Base-by-base conservation (phyloP, 75 land plant species). In the Cunninghamia lanceolata region DNA sequence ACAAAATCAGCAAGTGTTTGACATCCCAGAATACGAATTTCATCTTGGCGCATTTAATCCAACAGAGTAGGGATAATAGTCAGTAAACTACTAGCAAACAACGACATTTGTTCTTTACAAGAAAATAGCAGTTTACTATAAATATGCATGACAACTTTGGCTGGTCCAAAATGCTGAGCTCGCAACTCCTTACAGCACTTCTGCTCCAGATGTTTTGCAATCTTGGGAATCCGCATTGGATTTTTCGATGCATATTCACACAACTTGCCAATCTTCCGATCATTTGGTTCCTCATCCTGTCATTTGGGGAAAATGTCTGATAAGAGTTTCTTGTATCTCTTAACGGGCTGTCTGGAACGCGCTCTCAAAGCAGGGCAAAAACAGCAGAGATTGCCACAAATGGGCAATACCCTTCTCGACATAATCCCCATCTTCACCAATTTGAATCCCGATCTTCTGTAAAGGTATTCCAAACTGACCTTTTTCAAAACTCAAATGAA, bases 141-240 rank as follows among this genome's bases (percentile, higher is more conserved):
- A 75, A 95, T 91, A 73, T 89, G 89, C 92, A 97, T 92, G 52
- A 98, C 95, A 71, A 93, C 88, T 90, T 91, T 93, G 47, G 89
- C 97, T 30, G 89, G 90, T 9, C 92, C 92, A 82, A 92, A 92
- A 66, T 91, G 98, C 73, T 95, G 97, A 89, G 38, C 80, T 87
- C 95, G 88, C 87, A 98, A 85, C 85, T 96, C 99, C 91, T 94
- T 98, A 85, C 94, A 95, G 82, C 97, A 98, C 85, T 91, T 90
- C 87, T 96, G 99, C 89, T 98, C 99, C 75, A 98, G 92, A 82
- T 88, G 85, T 85, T 73, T 84, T 70, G 96, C 91, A 50, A 98
- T 98, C 99, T 98, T 98, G 54, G 99, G 99, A 32, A 98, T 90
- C 3, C 99, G 96, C 85, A 98, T 47, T 81, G 98, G 99, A 79